Evolutionary conservation across 768 basidiomycete species (phyloP).

Genomic region (Cytidiella melzeri): DNA sequence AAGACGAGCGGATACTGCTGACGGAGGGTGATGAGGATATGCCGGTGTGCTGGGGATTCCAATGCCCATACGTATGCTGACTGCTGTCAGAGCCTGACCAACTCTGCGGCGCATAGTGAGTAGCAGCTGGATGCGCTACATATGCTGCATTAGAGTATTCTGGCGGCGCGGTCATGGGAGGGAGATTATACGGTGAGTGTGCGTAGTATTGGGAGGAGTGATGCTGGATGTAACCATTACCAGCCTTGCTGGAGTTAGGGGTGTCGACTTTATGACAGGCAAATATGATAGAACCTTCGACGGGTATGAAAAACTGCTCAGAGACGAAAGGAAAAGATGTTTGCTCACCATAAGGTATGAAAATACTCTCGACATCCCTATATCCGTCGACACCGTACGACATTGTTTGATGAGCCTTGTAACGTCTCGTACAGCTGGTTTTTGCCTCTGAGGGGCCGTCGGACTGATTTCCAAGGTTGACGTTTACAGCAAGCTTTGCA

Average conservation of each 20-base stretch:
- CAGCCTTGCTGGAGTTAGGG: slow-evolving; percentile 27
- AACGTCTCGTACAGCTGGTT: slow-evolving; percentile 82
- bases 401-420: slow-evolving; percentile 66
- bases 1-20: slow-evolving; percentile 25
- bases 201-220: slow-evolving; percentile 9
- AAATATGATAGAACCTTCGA: slow-evolving; percentile 59
- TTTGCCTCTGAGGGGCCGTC: slow-evolving; percentile 62
- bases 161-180: slow-evolving; percentile 6
- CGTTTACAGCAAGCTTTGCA: slow-evolving; percentile 58
- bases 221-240: slow-evolving; percentile 4
- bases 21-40: slow-evolving; percentile 16
- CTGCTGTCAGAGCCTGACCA: slow-evolving; percentile 11
- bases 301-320: slow-evolving; percentile 7
- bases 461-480: slow-evolving; percentile 49
- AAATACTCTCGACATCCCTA: slow-evolving; percentile 77
- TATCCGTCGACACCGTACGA: slow-evolving; percentile 37
- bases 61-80: slow-evolving; percentile 12
- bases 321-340: slow-evolving; percentile 17
- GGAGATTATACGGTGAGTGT: slow-evolving; percentile 3
- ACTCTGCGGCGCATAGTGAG: slow-evolving; percentile 7
- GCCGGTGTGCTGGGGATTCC: slow-evolving; percentile 10
- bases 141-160: slow-evolving; percentile 12
- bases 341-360: slow-evolving; percentile 81
- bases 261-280: slow-evolving; percentile 63
- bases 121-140: slow-evolving; percentile 9